These are phyloP conservation scores for Taiozyma sp. DNA, from an alignment of 1,139 yeast species.

Conservation along the genomic window DNA sequence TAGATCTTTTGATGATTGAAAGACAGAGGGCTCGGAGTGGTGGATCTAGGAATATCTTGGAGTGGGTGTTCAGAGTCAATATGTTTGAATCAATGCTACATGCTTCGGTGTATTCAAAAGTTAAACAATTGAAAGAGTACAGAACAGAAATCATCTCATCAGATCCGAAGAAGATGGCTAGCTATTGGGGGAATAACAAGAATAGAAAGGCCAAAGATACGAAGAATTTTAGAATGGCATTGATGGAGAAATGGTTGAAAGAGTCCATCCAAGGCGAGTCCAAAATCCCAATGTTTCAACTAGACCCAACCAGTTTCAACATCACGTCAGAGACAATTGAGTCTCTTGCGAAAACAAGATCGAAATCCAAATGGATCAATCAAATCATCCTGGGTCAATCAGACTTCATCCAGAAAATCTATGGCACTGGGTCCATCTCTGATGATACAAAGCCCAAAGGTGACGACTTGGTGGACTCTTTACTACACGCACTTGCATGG, in stretches of 20 bases:
- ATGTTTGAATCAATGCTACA: slow-evolving; percentile 41
- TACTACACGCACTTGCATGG: slow-evolving; percentile 55
- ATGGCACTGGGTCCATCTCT: background rate
- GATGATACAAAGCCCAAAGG: slow-evolving; percentile 35
- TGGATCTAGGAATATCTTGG: slow-evolving; percentile 42
- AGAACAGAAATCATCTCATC: slow-evolving; percentile 27
- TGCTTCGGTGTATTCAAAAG: slow-evolving; percentile 13
- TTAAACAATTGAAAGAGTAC: slow-evolving; percentile 2
- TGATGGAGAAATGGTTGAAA: slow-evolving; percentile 18
- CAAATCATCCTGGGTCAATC: slow-evolving; percentile 9
- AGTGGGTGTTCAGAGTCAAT: slow-evolving; percentile 47
- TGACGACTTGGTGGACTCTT: slow-evolving; percentile 59
- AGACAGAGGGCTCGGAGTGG: slow-evolving; percentile 49
- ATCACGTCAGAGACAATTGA: slow-evolving; percentile 4
- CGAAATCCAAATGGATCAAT: slow-evolving; percentile 14
- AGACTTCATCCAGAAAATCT: background rate
- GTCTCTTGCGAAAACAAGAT: background rate
- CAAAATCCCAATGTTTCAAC: background rate
- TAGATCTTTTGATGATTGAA: slow-evolving; percentile 46
- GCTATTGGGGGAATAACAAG: slow-evolving; percentile 30
- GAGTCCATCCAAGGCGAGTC: slow-evolving; percentile 2
- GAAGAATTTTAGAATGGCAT: slow-evolving; percentile 12
- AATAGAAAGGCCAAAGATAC: slow-evolving; percentile 7
- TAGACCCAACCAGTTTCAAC: slow-evolving; percentile 9
- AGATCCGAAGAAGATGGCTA: slow-evolving; percentile 37